Percentiles rank a stretch among this genome's conserved stretches.
phyloP scores from a whole-genome alignment of 352 stramenopile species.

The Phytophthora citricola region DNA sequence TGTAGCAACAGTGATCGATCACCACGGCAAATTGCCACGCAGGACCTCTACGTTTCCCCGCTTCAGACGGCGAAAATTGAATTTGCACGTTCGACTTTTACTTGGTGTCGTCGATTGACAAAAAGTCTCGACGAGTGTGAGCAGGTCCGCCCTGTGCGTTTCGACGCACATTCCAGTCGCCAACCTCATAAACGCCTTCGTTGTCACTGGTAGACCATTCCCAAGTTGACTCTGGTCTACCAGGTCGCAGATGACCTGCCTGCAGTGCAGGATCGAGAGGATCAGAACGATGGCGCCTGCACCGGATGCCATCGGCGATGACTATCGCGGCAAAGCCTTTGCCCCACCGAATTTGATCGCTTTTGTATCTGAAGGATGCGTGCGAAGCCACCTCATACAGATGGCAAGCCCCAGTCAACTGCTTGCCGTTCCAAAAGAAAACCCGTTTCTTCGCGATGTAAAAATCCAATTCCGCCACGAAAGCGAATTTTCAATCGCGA shows the following conservation, averaged over 20 bases:
- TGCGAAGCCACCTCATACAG: neutral
- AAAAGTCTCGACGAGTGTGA: neutral
- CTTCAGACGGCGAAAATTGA: conserved; percentile 8
- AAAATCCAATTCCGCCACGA: conserved; percentile 1
- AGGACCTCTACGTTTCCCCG: neutral
- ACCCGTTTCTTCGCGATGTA: neutral
- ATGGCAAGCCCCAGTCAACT: no score
- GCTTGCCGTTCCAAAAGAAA: no score
- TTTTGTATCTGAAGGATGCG: neutral
- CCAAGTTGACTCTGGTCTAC: neutral
- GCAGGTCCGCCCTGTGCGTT: neutral
- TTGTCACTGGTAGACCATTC: neutral
- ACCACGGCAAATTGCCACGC: neutral
- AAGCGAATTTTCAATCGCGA: conserved; percentile 18
- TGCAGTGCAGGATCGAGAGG: neutral
- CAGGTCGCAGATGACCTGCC: neutral
- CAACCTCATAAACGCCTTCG: no score
- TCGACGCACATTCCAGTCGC: neutral
- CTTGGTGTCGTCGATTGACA: neutral
- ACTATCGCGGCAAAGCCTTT: neutral
- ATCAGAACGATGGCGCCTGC: conserved; percentile 1
- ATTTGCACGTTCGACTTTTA: neutral
- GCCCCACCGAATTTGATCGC: conserved; percentile 1
- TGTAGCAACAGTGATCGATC: neutral
- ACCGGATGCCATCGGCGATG: neutral